Percentiles rank a stretch among this genome's conserved stretches.
Evolutionary conservation across 2,329 filamentous ascomycete species (phyloP).

Genomic region (Fusarium incarnatum): DNA sequence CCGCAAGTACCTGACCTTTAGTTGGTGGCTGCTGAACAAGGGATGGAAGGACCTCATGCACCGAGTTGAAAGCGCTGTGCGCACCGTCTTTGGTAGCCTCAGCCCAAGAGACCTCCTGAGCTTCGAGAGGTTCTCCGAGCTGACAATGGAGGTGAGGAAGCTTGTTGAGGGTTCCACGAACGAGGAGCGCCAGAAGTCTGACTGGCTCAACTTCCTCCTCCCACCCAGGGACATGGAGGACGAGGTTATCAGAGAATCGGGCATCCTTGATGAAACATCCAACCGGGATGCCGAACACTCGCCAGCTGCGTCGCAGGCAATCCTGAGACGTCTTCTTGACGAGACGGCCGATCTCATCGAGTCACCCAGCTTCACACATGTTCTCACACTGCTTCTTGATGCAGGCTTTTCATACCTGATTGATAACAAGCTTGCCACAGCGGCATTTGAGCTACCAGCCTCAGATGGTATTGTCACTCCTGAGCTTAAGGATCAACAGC

Average conservation of each 20-base stretch:
- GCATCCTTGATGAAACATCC: conserved; percentile 71
- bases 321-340: conserved; percentile 86
- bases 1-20: conserved; percentile 92
- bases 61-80: conserved; percentile 86
- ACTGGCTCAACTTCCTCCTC: conserved; percentile 88
- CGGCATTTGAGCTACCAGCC: conserved; percentile 74
- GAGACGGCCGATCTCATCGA: conserved; percentile 97
- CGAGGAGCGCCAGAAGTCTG: conserved; percentile 57
- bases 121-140: conserved; percentile 80
- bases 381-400: conserved; percentile 87
- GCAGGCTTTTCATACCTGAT: conserved; percentile 86
- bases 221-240: conserved; percentile 83
- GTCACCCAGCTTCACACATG: conserved; percentile 88
- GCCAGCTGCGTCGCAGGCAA: conserved; percentile 60
- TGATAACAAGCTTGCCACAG: conserved; percentile 81
- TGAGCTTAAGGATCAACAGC: conserved; percentile 64
- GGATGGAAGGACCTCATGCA: conserved; percentile 87
- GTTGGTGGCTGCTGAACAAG: conserved; percentile 95
- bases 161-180: conserved; percentile 76
- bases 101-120: conserved; percentile 91
- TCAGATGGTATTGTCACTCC: conserved; percentile 54
- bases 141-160: conserved; percentile 86
- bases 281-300: conserved; percentile 50
- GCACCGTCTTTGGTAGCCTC: conserved; percentile 87
- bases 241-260: conserved; percentile 86